phyloP scores from a whole-genome alignment of 2,329 filamentous ascomycete genomes.

The Colletotrichum liriopes region DNA sequence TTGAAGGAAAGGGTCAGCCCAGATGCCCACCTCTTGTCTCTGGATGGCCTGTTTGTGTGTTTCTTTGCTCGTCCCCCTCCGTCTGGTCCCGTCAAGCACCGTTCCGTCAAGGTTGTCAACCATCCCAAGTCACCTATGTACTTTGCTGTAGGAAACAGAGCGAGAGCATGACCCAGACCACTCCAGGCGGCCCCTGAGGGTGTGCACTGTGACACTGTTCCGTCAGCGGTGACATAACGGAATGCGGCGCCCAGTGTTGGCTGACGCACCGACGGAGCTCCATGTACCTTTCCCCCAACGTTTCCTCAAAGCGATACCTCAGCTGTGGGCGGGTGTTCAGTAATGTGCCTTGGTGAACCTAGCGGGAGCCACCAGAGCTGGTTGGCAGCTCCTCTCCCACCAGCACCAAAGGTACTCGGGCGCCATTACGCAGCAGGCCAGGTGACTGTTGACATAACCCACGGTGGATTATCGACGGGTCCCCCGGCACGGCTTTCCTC shows the following conservation, averaged over 20 bases:
- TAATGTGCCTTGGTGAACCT: constrained; percentile 13
- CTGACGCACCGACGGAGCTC: constrained; percentile 30
- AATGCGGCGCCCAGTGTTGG: constrained; percentile 10
- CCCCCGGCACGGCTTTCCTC: constrained; percentile 6
- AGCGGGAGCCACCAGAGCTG: neutral
- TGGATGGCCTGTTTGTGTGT: constrained; percentile 29
- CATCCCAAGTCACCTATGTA: neutral
- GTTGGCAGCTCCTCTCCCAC: neutral
- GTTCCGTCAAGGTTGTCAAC: neutral
- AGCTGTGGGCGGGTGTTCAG: neutral
- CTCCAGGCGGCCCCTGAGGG: constrained; percentile 2
- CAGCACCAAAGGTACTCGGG: neutral
- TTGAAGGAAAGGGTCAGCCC: constrained; percentile 7
- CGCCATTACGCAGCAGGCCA: constrained; percentile 3
- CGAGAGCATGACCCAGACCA: neutral
- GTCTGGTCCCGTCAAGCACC: constrained; percentile 14
- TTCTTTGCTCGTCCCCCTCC: constrained; percentile 6
- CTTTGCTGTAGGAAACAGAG: neutral
- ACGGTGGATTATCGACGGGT: constrained; percentile 15
- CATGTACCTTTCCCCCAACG: neutral
- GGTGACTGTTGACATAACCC: constrained; percentile 16
- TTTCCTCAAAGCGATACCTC: neutral
- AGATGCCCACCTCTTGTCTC: constrained; percentile 17
- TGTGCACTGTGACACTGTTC: constrained; percentile 24
- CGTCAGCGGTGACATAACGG: constrained; percentile 33